A percentile compares a stretch with the other conserved stretches of the same genome.
phyloP scores from a whole-genome alignment of 805 yeast species.

The Candida sanyiensis region DNA sequence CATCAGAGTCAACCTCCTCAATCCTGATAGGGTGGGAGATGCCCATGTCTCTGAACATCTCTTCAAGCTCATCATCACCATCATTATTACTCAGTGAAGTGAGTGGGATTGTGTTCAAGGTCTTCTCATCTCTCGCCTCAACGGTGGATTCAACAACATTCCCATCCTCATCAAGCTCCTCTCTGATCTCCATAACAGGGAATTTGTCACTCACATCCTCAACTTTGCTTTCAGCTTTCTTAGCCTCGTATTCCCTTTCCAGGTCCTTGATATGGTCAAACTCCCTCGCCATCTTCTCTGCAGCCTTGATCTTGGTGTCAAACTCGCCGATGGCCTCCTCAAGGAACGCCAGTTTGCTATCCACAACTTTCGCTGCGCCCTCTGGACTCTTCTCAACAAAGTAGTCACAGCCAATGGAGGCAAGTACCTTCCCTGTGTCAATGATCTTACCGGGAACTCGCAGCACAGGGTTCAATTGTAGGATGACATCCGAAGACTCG shows the following conservation, averaged over 20 bases:
- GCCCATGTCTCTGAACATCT: conserved; percentile 24
- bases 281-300: conserved; percentile 21
- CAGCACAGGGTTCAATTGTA: conserved; percentile 17
- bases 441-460: conserved; percentile 16
- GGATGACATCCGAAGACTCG: not conserved
- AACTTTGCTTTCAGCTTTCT: conserved; percentile 6
- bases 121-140: conserved; percentile 32
- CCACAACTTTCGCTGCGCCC: conserved; percentile 29
- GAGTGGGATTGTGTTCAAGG: conserved; percentile 19
- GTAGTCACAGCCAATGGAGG: conserved; percentile 37
- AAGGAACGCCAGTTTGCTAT: conserved; percentile 26
- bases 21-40: conserved; percentile 13
- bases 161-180: conserved; percentile 80
- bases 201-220: conserved; percentile 42
- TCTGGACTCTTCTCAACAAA: conserved; percentile 30
- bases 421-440: conserved; percentile 25
- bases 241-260: not conserved
- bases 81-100: conserved; percentile 9
- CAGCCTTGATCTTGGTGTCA: conserved; percentile 34
- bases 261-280: conserved; percentile 1
- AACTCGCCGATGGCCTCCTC: conserved; percentile 38
- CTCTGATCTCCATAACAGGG: conserved; percentile 78
- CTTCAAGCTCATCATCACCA: conserved; percentile 28
- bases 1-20: conserved; percentile 9
- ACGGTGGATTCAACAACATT: conserved; percentile 48